These are phyloP conservation scores for Fusarium phyllophilum DNA, from an alignment of 2,329 filamentous ascomycete species.

Conservation along the genomic window DNA sequence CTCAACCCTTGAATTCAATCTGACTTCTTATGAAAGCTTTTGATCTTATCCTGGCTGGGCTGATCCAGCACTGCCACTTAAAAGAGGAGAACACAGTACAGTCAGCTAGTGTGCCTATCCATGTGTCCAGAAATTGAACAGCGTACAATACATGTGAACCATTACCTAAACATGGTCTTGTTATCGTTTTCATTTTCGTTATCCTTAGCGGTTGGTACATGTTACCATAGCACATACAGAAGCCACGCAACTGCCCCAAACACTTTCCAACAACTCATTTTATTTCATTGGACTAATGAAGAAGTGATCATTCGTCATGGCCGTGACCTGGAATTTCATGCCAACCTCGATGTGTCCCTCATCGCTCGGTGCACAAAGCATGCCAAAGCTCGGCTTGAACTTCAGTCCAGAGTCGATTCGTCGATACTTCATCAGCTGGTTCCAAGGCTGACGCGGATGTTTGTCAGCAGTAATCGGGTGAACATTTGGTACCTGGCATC, in stretches of 20 bases:
- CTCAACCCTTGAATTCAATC: background rate
- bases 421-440: slow-evolving; percentile 69
- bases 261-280: background rate
- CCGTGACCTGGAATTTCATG: slow-evolving; percentile 66
- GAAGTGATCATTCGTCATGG: slow-evolving; percentile 65
- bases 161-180: background rate
- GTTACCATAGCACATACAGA: background rate
- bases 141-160: background rate
- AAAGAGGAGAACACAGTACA: background rate
- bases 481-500: slow-evolving; percentile 74
- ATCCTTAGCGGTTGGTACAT: background rate
- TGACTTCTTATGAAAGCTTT: background rate
- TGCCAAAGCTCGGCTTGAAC: slow-evolving; percentile 74
- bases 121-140: background rate
- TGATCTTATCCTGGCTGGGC: background rate
- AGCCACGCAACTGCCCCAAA: background rate
- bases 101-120: background rate
- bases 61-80: background rate
- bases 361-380: slow-evolving; percentile 68
- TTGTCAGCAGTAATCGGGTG: slow-evolving; percentile 69
- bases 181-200: background rate
- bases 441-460: slow-evolving; percentile 69
- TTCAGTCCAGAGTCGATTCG: slow-evolving; percentile 68
- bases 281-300: slow-evolving; percentile 45
- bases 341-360: slow-evolving; percentile 67